Base-by-base conservation (phyloP, 2,329 filamentous ascomycete genomes). In the Alternaria alternata region DNA sequence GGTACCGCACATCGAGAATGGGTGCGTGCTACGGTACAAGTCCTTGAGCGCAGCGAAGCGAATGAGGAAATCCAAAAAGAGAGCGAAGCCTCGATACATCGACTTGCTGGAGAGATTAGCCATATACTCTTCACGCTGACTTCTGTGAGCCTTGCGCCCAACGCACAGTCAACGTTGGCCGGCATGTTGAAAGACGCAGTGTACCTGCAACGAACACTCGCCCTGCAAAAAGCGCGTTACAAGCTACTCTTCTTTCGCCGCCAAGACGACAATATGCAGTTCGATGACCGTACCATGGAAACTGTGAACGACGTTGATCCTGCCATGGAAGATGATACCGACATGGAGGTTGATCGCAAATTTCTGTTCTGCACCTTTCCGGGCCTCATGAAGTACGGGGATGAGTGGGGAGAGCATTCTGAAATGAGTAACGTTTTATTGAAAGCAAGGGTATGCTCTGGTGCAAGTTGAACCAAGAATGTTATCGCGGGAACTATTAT, bases 351-450 rank as follows among this genome's bases (percentile, higher is more conserved):
- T 20, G 60, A 71, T 9, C 66, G 61, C 12, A 57, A 18, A 7
- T 69, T 77, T 24, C 30, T 54, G 1, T 77, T 77, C 56, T 78
- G 75, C 49, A 70, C 77, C 1, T 78, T 76, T 39, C 75, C 75
- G 1, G 70, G 69, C 20, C 43, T 78, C 5, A 57, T 76, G 49
- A 78, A 77, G 49, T 70, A 63, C 16, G 74, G 73, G 0, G 59
- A 74, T 49, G 72, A 75, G 42, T 58, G 63, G 38, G 74, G 71
- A 5, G 69, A 75, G 18, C 60, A 72, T 36, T 26, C 43, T 22
- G 70, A 73, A 7, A 64, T 71, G 7, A 67, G 63, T 8, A 75
- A 75, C 48, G 55, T 77, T 1, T 44, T 78, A 4, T 51, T 76
- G 14, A 76, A 70, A 58, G 74, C 74, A 7, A 73, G 65, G 41